A percentile compares a stretch with the other conserved stretches of the same genome.
Evolutionary conservation across 257 asterid species (phyloP).

Genomic region (Ocimum tenuiflorum): DNA sequence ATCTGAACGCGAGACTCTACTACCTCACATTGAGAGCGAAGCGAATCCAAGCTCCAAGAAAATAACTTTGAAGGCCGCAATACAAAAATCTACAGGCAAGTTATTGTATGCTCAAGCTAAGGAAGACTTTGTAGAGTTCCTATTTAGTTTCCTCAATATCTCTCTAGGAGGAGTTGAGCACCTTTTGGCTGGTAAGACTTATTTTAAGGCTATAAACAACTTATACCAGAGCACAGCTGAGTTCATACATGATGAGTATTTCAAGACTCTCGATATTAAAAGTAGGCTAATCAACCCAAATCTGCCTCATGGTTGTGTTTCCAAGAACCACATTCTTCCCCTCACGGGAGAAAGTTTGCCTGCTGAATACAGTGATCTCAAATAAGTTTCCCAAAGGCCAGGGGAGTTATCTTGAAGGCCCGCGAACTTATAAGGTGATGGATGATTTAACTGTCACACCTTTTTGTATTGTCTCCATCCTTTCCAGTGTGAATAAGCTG

Average conservation of each 20-base stretch:
- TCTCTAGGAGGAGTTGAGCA: slow-evolving; percentile 11
- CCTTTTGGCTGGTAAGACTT: background rate
- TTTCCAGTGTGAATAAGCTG: background rate
- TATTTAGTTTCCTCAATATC: slow-evolving; percentile 6
- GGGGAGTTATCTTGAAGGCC: background rate
- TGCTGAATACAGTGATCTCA: background rate
- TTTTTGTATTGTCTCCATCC: background rate
- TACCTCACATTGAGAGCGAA: background rate
- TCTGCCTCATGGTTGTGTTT: background rate
- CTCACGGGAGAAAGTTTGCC: background rate
- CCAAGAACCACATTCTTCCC: slow-evolving; percentile 4
- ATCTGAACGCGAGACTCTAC: background rate
- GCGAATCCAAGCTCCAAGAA: background rate
- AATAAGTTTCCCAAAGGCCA: slow-evolving; percentile 1
- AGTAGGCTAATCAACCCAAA: background rate
- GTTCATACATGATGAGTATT: background rate
- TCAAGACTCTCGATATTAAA: background rate
- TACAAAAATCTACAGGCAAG: background rate
- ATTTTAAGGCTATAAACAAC: background rate
- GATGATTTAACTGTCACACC: slow-evolving; percentile 21
- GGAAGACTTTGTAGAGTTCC: slow-evolving; percentile 17
- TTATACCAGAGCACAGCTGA: background rate
- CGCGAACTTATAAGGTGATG: slow-evolving; percentile 7
- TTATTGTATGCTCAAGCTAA: background rate
- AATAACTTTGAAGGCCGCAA: background rate